Evolutionary conservation across 164 flowering plant species (phyloP), one percentile per base, ranked within the genome.

Genomic region (Macadamia integrifolia): DNA sequence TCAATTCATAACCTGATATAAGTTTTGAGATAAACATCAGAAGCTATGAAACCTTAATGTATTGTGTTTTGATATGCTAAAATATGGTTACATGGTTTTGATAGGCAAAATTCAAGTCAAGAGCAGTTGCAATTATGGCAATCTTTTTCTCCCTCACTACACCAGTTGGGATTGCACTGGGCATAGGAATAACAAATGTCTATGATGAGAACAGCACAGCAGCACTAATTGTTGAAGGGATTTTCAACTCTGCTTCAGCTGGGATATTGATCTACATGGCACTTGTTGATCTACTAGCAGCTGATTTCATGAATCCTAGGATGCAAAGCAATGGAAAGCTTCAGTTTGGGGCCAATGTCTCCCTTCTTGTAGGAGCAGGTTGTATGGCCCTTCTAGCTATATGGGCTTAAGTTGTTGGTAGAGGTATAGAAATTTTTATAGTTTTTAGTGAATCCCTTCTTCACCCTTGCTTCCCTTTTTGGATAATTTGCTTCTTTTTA

Each of bases 331-430:
- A 61, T 64, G 73, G 48, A 8, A 77, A 58, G 44, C 74, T 77
- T 64, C 77, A 71, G 40, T n/a, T 75, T 0, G 62, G 66, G 35
- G 68, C 75, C 0, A 69, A 81, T 69, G 1, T 77, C 55, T 79
- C 83, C 0, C 79, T 85, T 65, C 81, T 85, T 58, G 63, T 83
- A 0, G 88, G 88, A 1, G 9, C 69, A 68, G 62, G 72, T 42
- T 78, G 79, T 32, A 1, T 60, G 28, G 58, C 73, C 15, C 80
- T 78, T 32, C 73, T 78, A 49, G 80, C 78, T 8, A 74, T 61
- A 52, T 78, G 80, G 80, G 78, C 74, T 50, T 78, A 23, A 60
- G 40, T 55, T 31, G 23, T 58, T 23, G 23, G 23, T 23, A 23
- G 23, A 23, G 23, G 23, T 23, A 23, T 23, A 23, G 23, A 23